phyloP scores from a whole-genome alignment of 495 filamentous ascomycete genomes.

The Xylaria venustula region DNA sequence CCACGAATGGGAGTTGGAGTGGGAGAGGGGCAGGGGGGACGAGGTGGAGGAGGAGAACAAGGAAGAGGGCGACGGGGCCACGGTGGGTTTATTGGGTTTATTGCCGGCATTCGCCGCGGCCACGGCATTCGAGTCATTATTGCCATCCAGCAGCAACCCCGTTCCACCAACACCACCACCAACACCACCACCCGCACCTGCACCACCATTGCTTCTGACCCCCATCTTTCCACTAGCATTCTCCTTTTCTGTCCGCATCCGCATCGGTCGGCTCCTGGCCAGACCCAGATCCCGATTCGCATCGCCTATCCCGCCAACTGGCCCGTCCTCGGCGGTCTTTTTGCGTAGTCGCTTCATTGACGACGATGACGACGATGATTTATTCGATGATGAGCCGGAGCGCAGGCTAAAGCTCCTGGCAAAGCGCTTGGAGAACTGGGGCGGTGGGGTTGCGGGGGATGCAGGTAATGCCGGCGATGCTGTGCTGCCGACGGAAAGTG shows the following conservation, averaged over 20 bases:
- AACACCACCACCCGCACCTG: too few relatives aligned
- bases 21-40: constrained; percentile 8
- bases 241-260: neutral
- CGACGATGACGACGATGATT: constrained; percentile 20
- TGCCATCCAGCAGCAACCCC: neutral
- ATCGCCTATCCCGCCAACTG: constrained; percentile 15
- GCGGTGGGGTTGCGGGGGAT: constrained; percentile 31
- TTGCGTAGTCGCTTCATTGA: constrained; percentile 34
- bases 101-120: neutral
- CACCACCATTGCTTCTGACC: too few relatives aligned
- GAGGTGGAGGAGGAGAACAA: neutral
- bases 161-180: too few relatives aligned
- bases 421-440: constrained; percentile 34
- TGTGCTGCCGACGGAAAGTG: constrained; percentile 4
- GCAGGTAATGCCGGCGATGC: constrained; percentile 23
- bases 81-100: neutral
- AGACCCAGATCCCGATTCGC: constrained; percentile 10
- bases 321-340: constrained; percentile 19
- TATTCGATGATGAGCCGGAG: constrained; percentile 18
- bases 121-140: neutral
- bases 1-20: constrained; percentile 2
- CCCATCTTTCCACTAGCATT: neutral
- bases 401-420: constrained; percentile 40
- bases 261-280: neutral
- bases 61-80: constrained; percentile 1